Percentiles rank a stretch among this genome's conserved stretches.
These are phyloP conservation scores for Colletotrichum sp. DNA, from an alignment of 2,329 filamentous ascomycete species.

Conservation along the genomic window DNA sequence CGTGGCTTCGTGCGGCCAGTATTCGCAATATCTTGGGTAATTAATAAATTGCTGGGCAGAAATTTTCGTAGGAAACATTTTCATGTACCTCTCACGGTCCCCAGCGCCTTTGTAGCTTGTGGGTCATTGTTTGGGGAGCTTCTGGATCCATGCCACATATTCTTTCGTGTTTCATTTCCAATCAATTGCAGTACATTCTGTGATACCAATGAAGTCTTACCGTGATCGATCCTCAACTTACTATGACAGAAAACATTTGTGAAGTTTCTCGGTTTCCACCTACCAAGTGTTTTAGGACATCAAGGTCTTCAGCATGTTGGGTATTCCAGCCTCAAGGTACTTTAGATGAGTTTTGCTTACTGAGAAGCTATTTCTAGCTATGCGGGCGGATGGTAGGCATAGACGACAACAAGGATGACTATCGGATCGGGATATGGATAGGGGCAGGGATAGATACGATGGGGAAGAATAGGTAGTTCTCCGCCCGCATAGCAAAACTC, in stretches of 20 bases:
- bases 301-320: background rate
- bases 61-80: background rate
- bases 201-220: background rate
- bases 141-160: too few species aligned
- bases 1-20: background rate
- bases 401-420: background rate
- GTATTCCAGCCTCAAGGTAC: background rate
- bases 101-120: background rate
- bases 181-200: background rate
- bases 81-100: background rate
- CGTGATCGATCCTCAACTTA: accelerated
- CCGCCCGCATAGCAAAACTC: background rate
- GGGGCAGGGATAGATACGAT: too few species aligned
- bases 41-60: background rate
- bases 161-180: background rate
- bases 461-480: too few species aligned
- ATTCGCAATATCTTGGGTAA: background rate
- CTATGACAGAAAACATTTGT: background rate
- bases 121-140: background rate
- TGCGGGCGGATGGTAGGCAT: background rate
- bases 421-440: too few species aligned
- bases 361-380: background rate
- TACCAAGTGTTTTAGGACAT: background rate
- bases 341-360: background rate
- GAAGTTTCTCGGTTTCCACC: background rate